These are phyloP conservation scores for Ganoderma leucocontextum DNA, from an alignment of 1,284 basidiomycete genomes.

Conservation along the genomic window DNA sequence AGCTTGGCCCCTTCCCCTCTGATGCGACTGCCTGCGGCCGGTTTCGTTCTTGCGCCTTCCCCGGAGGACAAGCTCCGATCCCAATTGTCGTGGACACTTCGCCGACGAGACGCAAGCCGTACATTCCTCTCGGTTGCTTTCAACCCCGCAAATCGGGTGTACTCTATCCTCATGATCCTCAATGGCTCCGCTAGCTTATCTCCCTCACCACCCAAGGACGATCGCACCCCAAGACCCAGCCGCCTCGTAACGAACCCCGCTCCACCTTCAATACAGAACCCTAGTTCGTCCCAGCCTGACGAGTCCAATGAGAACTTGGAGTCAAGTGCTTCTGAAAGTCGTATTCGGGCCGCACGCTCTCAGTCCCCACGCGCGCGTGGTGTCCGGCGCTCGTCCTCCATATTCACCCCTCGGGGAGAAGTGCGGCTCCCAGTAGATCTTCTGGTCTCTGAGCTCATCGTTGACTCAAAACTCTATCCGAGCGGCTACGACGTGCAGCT, in stretches of 20 bases:
- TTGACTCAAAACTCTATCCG: conserved; percentile 80
- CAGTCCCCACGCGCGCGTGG: conserved; percentile 44
- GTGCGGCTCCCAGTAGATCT: conserved; percentile 65
- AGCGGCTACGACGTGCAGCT: conserved; percentile 71
- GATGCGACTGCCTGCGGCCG: conserved; percentile 70
- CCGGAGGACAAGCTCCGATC: conserved; percentile 50
- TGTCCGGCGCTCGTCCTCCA: conserved; percentile 49
- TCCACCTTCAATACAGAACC: conserved; percentile 8
- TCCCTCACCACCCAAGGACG: conserved; percentile 24
- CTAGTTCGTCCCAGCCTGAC: conserved; percentile 7
- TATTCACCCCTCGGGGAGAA: conserved; percentile 68
- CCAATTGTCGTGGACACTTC: conserved; percentile 60
- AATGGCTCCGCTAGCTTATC: conserved; percentile 32
- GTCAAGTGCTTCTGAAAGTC: conserved; percentile 22
- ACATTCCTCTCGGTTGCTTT: conserved; percentile 61
- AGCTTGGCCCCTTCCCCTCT: conserved; percentile 67
- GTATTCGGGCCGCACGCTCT: conserved; percentile 30
- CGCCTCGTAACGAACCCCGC: conserved; percentile 24
- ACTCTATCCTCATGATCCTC: conserved; percentile 58
- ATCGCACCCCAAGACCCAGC: conserved; percentile 33
- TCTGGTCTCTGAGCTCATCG: conserved; percentile 73
- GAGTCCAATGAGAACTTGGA: conserved; percentile 17
- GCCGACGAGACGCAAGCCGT: conserved; percentile 63
- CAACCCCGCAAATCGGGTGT: conserved; percentile 55
- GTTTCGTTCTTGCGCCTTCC: conserved; percentile 62